Conservation (phyloP, 1,284 basidiomycete genomes). For the Cutaneotrichosporon sp. region DNA sequence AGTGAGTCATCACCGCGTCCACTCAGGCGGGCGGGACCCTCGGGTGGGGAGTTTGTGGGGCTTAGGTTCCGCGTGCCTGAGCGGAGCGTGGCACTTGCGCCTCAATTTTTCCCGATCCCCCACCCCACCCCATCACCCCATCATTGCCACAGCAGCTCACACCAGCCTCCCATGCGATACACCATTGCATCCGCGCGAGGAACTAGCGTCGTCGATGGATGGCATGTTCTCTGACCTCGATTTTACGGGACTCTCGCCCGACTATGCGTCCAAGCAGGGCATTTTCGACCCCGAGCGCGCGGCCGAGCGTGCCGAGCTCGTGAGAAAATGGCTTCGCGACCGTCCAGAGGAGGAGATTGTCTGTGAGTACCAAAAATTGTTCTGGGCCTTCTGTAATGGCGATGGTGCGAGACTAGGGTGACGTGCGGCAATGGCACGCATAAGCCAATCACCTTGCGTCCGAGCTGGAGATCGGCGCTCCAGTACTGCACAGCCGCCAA, state of each 20-base stretch:
- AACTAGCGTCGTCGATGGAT: constrained; percentile 39
- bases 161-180: constrained; percentile 50
- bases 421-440: background rate
- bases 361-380: constrained; percentile 27
- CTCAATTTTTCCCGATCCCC: background rate
- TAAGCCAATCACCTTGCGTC: background rate
- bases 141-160: background rate
- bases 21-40: background rate
- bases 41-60: background rate
- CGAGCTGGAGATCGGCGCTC: background rate
- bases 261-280: constrained; percentile 50
- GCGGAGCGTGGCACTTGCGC: background rate
- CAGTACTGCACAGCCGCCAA: background rate
- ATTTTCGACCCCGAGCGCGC: constrained; percentile 43
- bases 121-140: background rate
- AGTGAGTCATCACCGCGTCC: constrained; percentile 29
- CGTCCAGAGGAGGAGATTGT: constrained; percentile 51
- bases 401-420: background rate
- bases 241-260: constrained; percentile 39
- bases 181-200: constrained; percentile 36
- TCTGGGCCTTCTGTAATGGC: background rate
- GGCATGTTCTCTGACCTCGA: constrained; percentile 48
- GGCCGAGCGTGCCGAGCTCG: constrained; percentile 38
- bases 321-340: constrained; percentile 46
- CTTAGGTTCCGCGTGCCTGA: background rate